These are phyloP conservation scores for Rhodotorula glutinis DNA, from an alignment of 1,284 basidiomycete species.

Conservation along the genomic window DNA sequence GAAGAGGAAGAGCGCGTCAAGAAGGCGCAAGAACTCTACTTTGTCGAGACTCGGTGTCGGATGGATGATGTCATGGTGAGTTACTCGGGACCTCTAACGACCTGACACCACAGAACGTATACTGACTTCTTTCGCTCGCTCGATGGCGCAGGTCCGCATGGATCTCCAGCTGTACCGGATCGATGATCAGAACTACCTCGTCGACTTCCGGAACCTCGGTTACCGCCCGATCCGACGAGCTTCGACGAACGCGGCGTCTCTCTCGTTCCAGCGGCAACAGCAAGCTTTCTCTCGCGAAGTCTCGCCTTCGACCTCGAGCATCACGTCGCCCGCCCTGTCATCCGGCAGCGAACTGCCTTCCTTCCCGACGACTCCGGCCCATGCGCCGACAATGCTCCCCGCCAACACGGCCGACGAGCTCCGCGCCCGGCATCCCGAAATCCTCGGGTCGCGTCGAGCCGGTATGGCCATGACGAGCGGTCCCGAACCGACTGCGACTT, in stretches of 20 bases:
- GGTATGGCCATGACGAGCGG: not conserved
- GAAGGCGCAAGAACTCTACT: slow-evolving; percentile 67
- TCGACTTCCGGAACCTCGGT: slow-evolving; percentile 96
- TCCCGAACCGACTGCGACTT: not conserved
- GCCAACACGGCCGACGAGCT: slow-evolving; percentile 41
- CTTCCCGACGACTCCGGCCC: not conserved
- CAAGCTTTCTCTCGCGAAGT: slow-evolving; percentile 7
- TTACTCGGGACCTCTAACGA: no score
- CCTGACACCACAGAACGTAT: no score
- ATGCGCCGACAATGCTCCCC: slow-evolving; percentile 5
- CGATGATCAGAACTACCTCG: slow-evolving; percentile 91
- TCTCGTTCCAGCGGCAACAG: not conserved
- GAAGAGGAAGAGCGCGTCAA: slow-evolving; percentile 52
- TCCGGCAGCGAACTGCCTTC: slow-evolving; percentile 4
- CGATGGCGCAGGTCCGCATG: slow-evolving; percentile 82
- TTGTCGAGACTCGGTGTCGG: slow-evolving; percentile 87
- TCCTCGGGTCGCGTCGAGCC: slow-evolving; percentile 15
- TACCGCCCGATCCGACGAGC: slow-evolving; percentile 63
- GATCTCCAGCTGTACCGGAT: slow-evolving; percentile 96
- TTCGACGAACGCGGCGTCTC: not conserved
- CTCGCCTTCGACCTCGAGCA: not conserved
- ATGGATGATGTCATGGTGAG: slow-evolving; percentile 85
- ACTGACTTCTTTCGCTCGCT: no score
- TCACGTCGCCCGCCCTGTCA: slow-evolving; percentile 27
- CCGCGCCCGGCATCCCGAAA: slow-evolving; percentile 26